phyloP scores from a whole-genome alignment of 257 asterid species.

The Rhazya stricta region DNA sequence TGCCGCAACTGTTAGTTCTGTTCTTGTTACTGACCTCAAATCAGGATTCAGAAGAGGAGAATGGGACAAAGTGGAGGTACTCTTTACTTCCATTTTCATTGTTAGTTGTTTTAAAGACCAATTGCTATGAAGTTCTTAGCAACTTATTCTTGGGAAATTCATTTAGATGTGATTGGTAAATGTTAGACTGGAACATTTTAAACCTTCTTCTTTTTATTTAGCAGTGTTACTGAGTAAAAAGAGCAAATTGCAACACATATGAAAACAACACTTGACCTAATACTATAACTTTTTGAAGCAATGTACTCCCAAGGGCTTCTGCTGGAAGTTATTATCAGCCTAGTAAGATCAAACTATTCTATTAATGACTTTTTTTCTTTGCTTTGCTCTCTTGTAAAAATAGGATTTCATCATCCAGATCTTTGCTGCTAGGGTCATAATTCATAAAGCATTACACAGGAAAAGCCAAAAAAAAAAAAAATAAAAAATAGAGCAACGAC shows the following conservation, averaged over 20 bases:
- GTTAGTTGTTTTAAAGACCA: neutral
- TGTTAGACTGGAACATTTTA: neutral
- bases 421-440: neutral
- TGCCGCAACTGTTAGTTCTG: constrained; percentile 83
- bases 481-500: no score
- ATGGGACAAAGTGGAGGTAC: constrained; percentile 95
- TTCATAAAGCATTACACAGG: no score
- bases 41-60: constrained; percentile 67
- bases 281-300: no score
- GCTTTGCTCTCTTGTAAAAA: neutral
- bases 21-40: constrained; percentile 71
- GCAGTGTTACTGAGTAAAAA: neutral
- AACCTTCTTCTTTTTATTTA: neutral
- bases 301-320: neutral
- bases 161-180: neutral
- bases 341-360: no score
- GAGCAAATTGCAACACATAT: no score
- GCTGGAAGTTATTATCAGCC: neutral
- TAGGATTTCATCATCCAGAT: neutral
- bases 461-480: no score
- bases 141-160: neutral
- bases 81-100: neutral
- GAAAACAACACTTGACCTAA: no score
- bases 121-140: neutral
- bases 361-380: neutral